Evolutionary conservation across 164 flowering plant genomes (phyloP), one percentile per base, ranked within the genome.

Genomic region (Annona cherimola): DNA sequence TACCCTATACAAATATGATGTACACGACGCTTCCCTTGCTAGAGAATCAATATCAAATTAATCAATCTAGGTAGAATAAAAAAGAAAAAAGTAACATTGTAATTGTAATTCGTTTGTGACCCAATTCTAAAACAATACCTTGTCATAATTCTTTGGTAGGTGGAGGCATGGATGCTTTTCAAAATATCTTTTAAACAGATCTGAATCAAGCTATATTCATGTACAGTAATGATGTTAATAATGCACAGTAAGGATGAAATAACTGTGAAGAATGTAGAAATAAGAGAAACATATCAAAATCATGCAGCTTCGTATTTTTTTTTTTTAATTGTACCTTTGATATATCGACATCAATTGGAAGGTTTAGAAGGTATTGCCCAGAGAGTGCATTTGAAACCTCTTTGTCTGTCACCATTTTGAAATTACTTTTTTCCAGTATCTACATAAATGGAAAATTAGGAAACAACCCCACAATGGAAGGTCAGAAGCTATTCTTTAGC

Each of bases 401-500:
- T 1, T 92, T 90, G 55, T 88, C 81, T 12, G 85, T 84, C 45
- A 89, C 78, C 78, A 92, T 77, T 81, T 92, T 91, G 74, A 94
- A 94, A 76, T 94, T 92, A 82, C 98, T 92, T 84, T 92, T 89
- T 4, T 88, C 87, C 96, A 94, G 89, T 20, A 94, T 88, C 98
- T 94, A 79, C 61, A 75, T 3, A 20, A 57, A 26, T 20, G 16
- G 42, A 46, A 42, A 66, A 61, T 8, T 2, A 62, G 35, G 4
- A 68, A 12, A 43, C 60, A 61, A 61, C 54, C 57, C 7, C 41
- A 20, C 2, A 43, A 44, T 66, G 35, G 55, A n/a, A 66, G 18
- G 67, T 11, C 20, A 14, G 61, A 57, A 19, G 61, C n/a, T 57
- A 35, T 35, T 62, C 40, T 62, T 62, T 11, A 20, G 40, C 20